These are phyloP conservation scores for Symbiotaphrina buchneri DNA, from an alignment of 495 filamentous ascomycete genomes.

Conservation along the genomic window DNA sequence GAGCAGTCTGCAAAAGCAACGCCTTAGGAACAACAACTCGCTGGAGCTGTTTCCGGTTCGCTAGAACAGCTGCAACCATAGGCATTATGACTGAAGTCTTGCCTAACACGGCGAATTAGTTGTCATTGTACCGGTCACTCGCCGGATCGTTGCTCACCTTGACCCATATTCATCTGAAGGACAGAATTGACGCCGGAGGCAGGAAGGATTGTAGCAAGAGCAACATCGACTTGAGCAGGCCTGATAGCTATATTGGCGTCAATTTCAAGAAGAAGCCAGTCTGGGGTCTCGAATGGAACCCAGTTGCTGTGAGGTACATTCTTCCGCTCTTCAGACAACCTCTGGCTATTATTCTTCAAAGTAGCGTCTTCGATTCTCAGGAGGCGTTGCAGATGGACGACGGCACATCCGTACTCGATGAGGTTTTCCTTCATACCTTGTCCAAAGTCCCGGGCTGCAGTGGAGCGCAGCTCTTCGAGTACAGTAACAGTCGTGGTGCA, in stretches of 20 bases:
- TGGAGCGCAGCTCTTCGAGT: constrained; percentile 26
- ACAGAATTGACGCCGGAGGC: constrained; percentile 22
- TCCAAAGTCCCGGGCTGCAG: constrained; percentile 11
- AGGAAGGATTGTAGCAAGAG: constrained; percentile 25
- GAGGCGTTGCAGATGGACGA: constrained; percentile 23
- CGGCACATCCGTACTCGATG: constrained; percentile 15
- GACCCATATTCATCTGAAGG: constrained; percentile 28
- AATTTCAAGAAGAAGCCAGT: constrained; percentile 36
- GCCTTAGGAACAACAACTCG: constrained; percentile 28
- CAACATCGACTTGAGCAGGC: constrained; percentile 26
- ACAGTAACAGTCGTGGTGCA: constrained; percentile 21
- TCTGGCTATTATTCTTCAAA: constrained; percentile 4
- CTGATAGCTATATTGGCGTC: constrained; percentile 30
- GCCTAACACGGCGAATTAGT: constrained; percentile 17
- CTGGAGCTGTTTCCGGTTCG: constrained; percentile 18
- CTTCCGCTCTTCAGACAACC: constrained; percentile 7
- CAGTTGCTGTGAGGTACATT: constrained; percentile 11
- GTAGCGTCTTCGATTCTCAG: constrained; percentile 14
- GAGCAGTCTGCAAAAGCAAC: constrained; percentile 24
- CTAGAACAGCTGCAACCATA: constrained; percentile 25
- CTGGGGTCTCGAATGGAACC: constrained; percentile 18
- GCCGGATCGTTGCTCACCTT: constrained; percentile 7
- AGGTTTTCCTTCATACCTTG: constrained; percentile 19
- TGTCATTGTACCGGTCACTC: too few relatives aligned
- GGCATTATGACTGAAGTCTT: constrained; percentile 28